phyloP scores from a whole-genome alignment of 2,329 filamentous ascomycete species.

The Paraphoma sp. region DNA sequence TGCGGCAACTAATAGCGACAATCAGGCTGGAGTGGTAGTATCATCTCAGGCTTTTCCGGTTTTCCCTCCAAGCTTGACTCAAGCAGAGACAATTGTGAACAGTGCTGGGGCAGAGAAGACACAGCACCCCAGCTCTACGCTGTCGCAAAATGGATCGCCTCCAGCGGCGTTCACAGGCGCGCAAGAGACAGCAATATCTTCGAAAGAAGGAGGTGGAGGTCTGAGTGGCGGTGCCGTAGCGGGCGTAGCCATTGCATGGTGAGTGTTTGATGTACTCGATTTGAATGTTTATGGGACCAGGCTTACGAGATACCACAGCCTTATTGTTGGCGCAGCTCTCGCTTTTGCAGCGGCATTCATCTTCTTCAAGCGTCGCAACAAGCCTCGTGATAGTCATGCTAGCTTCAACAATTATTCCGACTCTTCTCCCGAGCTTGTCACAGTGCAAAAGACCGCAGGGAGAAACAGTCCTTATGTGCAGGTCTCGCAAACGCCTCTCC shows the following conservation, averaged over 20 bases:
- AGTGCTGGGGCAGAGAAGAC: background rate
- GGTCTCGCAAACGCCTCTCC: constrained; percentile 31
- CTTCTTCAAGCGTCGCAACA: constrained; percentile 35
- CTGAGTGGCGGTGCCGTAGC: constrained; percentile 24
- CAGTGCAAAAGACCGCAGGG: constrained; percentile 26
- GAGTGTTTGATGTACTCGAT: background rate
- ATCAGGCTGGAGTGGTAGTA: no score
- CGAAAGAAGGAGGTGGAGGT: background rate
- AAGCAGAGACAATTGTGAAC: background rate
- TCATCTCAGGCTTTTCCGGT: no score
- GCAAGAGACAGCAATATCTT: background rate
- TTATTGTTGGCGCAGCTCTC: constrained; percentile 35
- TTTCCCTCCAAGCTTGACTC: no score
- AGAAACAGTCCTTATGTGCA: constrained; percentile 33
- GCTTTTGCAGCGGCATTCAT: constrained; percentile 38
- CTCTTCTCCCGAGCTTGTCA: constrained; percentile 32
- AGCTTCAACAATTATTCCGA: constrained; percentile 22
- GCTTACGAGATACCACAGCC: background rate
- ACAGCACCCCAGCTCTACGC: background rate
- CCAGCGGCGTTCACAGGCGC: background rate
- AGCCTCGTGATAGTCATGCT: constrained; percentile 7
- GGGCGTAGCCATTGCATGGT: constrained; percentile 28
- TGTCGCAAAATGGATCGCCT: background rate
- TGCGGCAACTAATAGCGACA: no score
- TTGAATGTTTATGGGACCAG: background rate